These are phyloP conservation scores for Clavispora fructus DNA, from an alignment of 805 yeast genomes.

Conservation along the genomic window DNA sequence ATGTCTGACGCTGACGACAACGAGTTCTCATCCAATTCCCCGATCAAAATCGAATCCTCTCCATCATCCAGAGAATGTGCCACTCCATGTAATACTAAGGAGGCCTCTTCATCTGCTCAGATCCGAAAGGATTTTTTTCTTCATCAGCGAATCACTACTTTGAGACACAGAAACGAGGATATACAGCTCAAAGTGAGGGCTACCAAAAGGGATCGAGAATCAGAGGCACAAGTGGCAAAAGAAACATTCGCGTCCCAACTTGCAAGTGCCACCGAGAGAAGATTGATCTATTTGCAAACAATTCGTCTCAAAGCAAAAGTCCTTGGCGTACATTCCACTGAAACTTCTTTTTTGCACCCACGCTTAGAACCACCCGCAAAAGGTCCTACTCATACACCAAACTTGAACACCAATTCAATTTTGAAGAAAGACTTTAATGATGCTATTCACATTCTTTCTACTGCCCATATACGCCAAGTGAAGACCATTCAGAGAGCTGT, in stretches of 20 bases:
- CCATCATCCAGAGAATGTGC: background rate
- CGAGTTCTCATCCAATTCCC: background rate
- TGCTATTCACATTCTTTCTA: too few relatives aligned
- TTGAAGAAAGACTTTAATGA: too few relatives aligned
- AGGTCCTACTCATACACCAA: too few relatives aligned
- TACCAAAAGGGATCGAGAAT: background rate
- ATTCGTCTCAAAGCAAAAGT: background rate
- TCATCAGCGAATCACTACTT: background rate
- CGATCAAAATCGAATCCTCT: background rate
- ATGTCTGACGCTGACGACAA: background rate
- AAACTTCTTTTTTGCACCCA: background rate
- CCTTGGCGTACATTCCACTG: background rate
- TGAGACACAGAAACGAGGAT: constrained; percentile 1
- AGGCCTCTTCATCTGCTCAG: background rate
- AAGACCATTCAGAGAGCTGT: background rate
- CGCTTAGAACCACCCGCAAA: background rate
- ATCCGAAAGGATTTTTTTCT: background rate
- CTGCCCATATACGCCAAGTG: background rate
- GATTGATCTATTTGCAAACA: background rate
- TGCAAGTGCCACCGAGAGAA: background rate
- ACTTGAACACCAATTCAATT: too few relatives aligned
- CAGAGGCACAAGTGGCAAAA: background rate
- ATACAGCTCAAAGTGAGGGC: background rate
- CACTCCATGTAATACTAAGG: background rate
- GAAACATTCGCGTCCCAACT: background rate